Conservation (phyloP, 2,329 filamentous ascomycete genomes). For the Curvularia lunata region DNA sequence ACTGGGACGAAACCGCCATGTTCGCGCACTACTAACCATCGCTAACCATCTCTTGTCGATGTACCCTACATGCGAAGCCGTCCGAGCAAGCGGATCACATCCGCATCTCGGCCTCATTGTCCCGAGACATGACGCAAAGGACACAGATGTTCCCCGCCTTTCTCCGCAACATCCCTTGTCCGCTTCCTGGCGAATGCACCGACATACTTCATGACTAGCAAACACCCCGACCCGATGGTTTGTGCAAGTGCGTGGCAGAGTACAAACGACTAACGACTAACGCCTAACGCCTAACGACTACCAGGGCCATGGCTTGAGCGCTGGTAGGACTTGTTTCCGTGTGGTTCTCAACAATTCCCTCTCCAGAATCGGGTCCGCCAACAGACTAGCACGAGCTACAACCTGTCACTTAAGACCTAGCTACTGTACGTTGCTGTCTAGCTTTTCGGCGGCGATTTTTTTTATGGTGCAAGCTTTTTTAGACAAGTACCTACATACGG, state of each 20-base stretch:
- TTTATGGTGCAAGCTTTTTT: too few relatives aligned
- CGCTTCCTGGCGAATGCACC: background rate
- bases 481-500: background rate
- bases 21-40: background rate
- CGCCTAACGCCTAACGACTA: too few relatives aligned
- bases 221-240: background rate
- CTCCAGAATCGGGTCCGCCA: background rate
- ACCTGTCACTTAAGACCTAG: background rate
- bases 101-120: slow-evolving; percentile 5
- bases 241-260: background rate
- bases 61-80: background rate
- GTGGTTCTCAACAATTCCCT: background rate
- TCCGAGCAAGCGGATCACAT: background rate
- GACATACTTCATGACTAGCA: background rate
- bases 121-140: slow-evolving; percentile 13
- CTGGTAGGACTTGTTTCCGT: background rate
- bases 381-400: background rate
- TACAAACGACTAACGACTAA: background rate
- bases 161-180: background rate
- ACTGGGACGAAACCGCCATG: background rate
- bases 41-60: background rate
- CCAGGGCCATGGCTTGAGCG: background rate
- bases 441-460: background rate
- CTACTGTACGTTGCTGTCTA: background rate
- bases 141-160: background rate